Percentiles rank a stretch among this genome's conserved stretches.
phyloP scores from a whole-genome alignment of 108 stramenopile genomes.

The Skeletonema menzelii region DNA sequence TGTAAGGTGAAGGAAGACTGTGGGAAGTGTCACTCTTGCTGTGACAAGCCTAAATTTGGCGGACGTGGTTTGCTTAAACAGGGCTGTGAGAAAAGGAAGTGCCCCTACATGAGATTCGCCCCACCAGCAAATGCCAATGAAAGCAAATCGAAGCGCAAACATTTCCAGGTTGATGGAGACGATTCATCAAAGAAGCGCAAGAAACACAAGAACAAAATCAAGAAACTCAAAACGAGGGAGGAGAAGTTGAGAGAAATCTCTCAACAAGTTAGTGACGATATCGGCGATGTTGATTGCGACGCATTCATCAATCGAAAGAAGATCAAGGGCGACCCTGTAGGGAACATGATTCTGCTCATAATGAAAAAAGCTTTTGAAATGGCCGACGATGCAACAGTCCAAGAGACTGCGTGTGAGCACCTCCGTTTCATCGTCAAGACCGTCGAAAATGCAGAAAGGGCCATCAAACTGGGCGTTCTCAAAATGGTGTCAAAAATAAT shows the following conservation, averaged over 20 bases:
- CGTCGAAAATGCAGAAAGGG: constrained; percentile 12
- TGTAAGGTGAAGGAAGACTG: constrained; percentile 33
- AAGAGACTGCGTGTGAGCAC: constrained; percentile 9
- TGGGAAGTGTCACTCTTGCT: constrained; percentile 34
- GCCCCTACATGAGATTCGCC: constrained; percentile 41
- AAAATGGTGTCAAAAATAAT: constrained; percentile 30
- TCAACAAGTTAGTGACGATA: background rate
- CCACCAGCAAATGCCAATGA: constrained; percentile 22
- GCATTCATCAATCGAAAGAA: background rate
- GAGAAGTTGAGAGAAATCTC: constrained; percentile 2
- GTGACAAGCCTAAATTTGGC: constrained; percentile 44
- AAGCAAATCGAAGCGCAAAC: constrained; percentile 8
- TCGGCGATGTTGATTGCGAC: background rate
- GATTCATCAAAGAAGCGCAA: background rate
- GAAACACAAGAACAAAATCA: background rate
- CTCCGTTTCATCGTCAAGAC: constrained; percentile 19
- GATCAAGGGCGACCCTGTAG: constrained; percentile 8
- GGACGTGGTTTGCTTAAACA: constrained; percentile 30
- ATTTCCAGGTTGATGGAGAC: constrained; percentile 12
- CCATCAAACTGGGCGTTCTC: constrained; percentile 24
- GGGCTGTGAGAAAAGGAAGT: constrained; percentile 21
- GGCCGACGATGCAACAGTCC: background rate
- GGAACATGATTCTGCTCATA: constrained; percentile 12
- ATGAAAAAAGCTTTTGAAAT: constrained; percentile 13
- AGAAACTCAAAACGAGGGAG: background rate